Base-by-base conservation (phyloP, 352 stramenopile species). In the Phytopythium delawarense region DNA sequence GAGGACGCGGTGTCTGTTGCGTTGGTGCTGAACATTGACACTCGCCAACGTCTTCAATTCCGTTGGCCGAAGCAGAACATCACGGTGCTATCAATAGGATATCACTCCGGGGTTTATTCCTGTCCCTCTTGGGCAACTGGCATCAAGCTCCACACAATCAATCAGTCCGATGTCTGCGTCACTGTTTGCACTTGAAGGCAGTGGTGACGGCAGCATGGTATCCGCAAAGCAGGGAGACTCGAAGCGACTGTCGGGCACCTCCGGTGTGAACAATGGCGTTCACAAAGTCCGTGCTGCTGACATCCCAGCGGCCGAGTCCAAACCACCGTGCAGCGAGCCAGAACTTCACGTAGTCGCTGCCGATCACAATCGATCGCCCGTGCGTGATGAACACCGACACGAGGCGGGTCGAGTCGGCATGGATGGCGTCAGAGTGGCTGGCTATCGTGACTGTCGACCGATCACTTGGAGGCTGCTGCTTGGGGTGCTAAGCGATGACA, bases 401-500 rank as follows among this genome's bases (percentile, higher is more conserved):
- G 37, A 20, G 4, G 8, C 37, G 37, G 11, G 4, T 21, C 40
- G n/a, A 28, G 12, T 28, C 44, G 23, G n/a, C 44, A 3, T 52
- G 46, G 23, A n/a, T 1, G 23, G n/a, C 23, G 15, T 30, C 25
- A 15, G 25, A 12, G 25, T 2, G 48, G 25, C 48, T 37, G 15
- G 25, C 16, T 16, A 2, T 37, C 11, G 15, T 21, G 23, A 28
- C 25, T 18, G 69, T 3, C 72, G 73, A 40, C 59, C 73, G 4
- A 50, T 75, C 6, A 73, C 63, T 0, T 87, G 77, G 77, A 65
- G 71, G 2, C n/a, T 81, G 3, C 54, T 82, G 23, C 71, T 87
- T 28, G 75, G 77, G 1, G 59, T 79, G 12, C 55, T 82, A n/a
- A 63, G 69, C n/a, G 55, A 57, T 1, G 21, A 59, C 1, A 59